A percentile compares a stretch with the other conserved stretches of the same genome.
These are phyloP conservation scores for Pestalotiopsis sp. DNA, from an alignment of 2,329 filamentous ascomycete genomes.

Conservation along the genomic window DNA sequence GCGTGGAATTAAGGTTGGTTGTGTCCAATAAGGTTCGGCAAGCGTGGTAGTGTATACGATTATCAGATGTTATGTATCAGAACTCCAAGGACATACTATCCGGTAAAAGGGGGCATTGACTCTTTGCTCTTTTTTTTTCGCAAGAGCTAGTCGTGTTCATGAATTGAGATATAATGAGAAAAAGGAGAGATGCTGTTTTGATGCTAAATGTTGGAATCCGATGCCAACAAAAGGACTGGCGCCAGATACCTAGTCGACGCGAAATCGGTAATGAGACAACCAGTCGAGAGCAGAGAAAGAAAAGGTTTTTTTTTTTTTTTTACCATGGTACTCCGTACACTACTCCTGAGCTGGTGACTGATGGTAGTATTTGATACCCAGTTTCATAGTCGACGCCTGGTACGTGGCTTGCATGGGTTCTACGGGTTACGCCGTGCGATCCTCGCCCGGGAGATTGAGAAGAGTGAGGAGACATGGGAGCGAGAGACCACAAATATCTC, in stretches of 20 bases:
- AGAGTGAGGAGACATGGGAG: background rate
- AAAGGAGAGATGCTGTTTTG: background rate
- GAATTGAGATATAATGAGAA: background rate
- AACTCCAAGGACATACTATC: background rate
- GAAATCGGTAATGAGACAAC: background rate
- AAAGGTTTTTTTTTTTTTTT: no score
- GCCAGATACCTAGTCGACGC: background rate
- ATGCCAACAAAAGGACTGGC: background rate
- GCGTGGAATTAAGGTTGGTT: background rate
- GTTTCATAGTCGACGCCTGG: background rate
- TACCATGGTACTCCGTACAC: background rate
- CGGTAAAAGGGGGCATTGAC: background rate
- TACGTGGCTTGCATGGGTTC: background rate
- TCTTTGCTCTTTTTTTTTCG: background rate
- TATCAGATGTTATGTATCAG: background rate
- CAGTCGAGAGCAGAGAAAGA: background rate
- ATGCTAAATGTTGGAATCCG: background rate
- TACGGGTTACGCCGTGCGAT: slow-evolving; percentile 6
- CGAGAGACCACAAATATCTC: background rate
- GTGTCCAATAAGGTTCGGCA: background rate
- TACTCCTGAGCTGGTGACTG: background rate
- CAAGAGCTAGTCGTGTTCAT: background rate
- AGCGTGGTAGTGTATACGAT: background rate
- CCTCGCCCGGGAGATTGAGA: slow-evolving; percentile 4
- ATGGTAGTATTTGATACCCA: background rate